Percentiles rank a stretch among this genome's conserved stretches.
Evolutionary conservation across 441 rosid genomes (phyloP).

Genomic region (Populus hybrid): DNA sequence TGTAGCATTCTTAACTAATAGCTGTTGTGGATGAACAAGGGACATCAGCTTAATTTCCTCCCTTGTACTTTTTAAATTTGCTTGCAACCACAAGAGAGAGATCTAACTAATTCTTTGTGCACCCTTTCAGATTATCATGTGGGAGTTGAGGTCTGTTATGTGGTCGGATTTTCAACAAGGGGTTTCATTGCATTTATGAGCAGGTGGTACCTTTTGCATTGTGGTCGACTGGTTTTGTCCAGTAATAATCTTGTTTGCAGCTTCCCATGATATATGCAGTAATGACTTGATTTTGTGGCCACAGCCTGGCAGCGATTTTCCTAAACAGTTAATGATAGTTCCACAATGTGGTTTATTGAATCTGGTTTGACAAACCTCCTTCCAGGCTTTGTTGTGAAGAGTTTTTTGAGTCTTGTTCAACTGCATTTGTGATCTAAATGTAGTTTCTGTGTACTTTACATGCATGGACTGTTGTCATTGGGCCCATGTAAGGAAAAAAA

Average conservation of each 20-base stretch:
- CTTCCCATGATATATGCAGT: conserved; percentile 4
- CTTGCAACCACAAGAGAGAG: background rate
- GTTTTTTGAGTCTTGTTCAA: background rate
- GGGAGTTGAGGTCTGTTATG: background rate
- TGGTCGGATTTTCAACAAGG: conserved; percentile 1
- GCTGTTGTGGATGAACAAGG: background rate
- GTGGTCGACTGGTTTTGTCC: background rate
- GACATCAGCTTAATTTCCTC: background rate
- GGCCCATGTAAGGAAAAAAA: background rate
- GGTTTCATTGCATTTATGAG: conserved; percentile 14
- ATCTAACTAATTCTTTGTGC: conserved; percentile 1
- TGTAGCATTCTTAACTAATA: background rate
- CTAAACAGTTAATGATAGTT: conserved; percentile 1
- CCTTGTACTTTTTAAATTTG: background rate
- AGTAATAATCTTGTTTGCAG: background rate
- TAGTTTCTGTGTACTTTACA: background rate
- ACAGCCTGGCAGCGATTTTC: background rate
- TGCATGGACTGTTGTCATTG: background rate
- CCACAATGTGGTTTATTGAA: background rate
- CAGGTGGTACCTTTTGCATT: background rate
- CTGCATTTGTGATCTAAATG: background rate
- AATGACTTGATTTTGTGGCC: conserved; percentile 1
- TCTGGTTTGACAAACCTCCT: background rate
- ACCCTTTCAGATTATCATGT: conserved; percentile 20
- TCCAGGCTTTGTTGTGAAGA: background rate